Evolutionary conservation across 2,329 filamentous ascomycete species (phyloP), one percentile per base, ranked within the genome.

Genomic region (Chrysoporthe deuterocubensis): DNA sequence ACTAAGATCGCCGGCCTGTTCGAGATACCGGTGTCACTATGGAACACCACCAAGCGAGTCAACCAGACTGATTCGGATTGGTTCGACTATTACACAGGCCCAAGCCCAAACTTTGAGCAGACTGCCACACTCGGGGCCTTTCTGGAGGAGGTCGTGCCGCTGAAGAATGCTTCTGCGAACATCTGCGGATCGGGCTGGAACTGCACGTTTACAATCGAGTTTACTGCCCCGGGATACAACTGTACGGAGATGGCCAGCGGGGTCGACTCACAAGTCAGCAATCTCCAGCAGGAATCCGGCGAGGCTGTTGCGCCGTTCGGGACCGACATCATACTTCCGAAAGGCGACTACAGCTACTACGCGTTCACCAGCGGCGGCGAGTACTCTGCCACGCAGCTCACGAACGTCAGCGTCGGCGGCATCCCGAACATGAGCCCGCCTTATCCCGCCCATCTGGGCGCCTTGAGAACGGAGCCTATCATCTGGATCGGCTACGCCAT

Each of bases 161-260:
- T 67, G 68, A 74, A 72, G 5, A 73, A 75, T 46, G 78, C 77
- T 8, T 76, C 78, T 11, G 71, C 75, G 32, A 73, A 77, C 40
- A 78, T 79, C 0, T 80, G 79, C 63, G 76, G 78, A 18, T 59
- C 69, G 0, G 77, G 79, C 6, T 81, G 76, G 75, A 81, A 82
- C 61, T 82, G 80, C 69, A 77, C 76, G 4, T 81, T 78, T 69
- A 72, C 67, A 1, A 71, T 81, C 60, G 72, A 75, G 2, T 81
- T 81, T 59, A 73, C 72, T 13, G 80, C 72, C 0, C 80, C 80
- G 0, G 80, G 78, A 1, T 81, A 81, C 72, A 77, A 80, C 65
- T 82, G 80, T 70, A 69, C 72, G 1, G 74, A 79, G 60, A 37
- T 78, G 4, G 76, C 76, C 5, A 76, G 72, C 42, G 77, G 76